These are phyloP conservation scores for Fusarium luffae DNA, from an alignment of 2,329 filamentous ascomycete genomes.

Conservation along the genomic window DNA sequence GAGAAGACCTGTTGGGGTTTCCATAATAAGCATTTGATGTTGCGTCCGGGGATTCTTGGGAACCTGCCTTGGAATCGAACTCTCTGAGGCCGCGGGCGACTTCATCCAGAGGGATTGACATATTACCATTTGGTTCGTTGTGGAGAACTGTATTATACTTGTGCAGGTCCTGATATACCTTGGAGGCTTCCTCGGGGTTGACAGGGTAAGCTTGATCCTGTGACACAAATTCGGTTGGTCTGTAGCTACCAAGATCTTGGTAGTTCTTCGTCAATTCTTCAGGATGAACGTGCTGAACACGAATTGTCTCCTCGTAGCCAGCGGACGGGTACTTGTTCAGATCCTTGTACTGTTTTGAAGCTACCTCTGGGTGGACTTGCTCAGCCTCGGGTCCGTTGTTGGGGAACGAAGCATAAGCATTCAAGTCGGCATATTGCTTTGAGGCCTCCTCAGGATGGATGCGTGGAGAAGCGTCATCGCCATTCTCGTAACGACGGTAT, in stretches of 20 bases:
- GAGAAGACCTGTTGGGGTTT: constrained; percentile 35
- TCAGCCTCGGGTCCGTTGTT: constrained; percentile 41
- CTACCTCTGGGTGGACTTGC: constrained; percentile 46
- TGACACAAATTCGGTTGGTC: constrained; percentile 46
- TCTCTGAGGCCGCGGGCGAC: constrained; percentile 52
- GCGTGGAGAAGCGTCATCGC: constrained; percentile 37
- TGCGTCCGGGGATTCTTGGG: constrained; percentile 39
- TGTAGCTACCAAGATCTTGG: constrained; percentile 57
- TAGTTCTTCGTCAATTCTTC: constrained; percentile 55
- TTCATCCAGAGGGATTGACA: constrained; percentile 46
- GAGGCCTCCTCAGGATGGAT: constrained; percentile 51
- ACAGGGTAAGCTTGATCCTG: constrained; percentile 43
- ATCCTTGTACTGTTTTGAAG: constrained; percentile 51
- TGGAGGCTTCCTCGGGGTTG: constrained; percentile 51
- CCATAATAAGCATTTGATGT: constrained; percentile 44
- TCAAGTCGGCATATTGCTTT: constrained; percentile 53
- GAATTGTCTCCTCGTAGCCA: constrained; percentile 47
- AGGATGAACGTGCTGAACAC: constrained; percentile 48
- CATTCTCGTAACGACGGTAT: constrained; percentile 46
- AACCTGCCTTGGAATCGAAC: constrained; percentile 52
- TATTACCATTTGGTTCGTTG: constrained; percentile 51
- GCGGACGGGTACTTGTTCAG: constrained; percentile 47
- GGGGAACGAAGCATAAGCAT: constrained; percentile 47
- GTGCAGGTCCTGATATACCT: constrained; percentile 56
- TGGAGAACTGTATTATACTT: constrained; percentile 53